Base-by-base conservation (phyloP, 495 filamentous ascomycete genomes). In the Podospora fimiseda region DNA sequence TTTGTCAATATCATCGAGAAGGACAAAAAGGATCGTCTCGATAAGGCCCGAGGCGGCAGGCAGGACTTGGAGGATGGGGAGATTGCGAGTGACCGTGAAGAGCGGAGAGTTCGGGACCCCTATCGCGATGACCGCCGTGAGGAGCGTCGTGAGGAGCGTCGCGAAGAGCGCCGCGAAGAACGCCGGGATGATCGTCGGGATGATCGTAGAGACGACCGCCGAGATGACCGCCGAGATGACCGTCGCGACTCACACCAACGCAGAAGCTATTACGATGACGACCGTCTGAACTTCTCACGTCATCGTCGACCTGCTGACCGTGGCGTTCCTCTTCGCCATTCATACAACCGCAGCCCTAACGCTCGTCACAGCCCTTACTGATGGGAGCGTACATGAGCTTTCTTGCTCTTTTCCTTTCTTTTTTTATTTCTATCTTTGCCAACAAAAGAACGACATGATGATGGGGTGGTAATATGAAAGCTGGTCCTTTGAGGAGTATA, bases 1-100 rank as follows among this genome's bases (percentile, higher is more conserved):
- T 77, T 72, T 57, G 62, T 66, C 16, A 70, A 70, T 45, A 64
- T 80, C 39, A 33, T 62, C 15, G 56, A 61, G 14, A 62, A 64
- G 48, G 62, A 68, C 16, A 58, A 63, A 1, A 55, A 45, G n/a
- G 18, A 27, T 4, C 44, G 44, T 4, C 44, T 50, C 37, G 42
- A 36, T 21, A 57, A 60, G 6, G 15, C 39, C 27, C 55, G 53
- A 41, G 51, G 55, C 4, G 48, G 52, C 9, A 59, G 36, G 9
- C 49, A 63, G 3, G 65, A 68, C 33, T 54, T 68, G 1, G 66
- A 68, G 43, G 66, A 68, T 46, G 66, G 66, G 1, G 66, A 69
- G 52, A 67, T 67, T 33, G 56, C 65, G 13, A 66, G 64, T 42
- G 64, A 67, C 49, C 64, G 66, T 20, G 66, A 66, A 27, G 63